Percentiles rank a stretch among this genome's conserved stretches.
These are phyloP conservation scores for Penicillium sp. DNA, from an alignment of 2,329 filamentous ascomycete species.

Conservation along the genomic window DNA sequence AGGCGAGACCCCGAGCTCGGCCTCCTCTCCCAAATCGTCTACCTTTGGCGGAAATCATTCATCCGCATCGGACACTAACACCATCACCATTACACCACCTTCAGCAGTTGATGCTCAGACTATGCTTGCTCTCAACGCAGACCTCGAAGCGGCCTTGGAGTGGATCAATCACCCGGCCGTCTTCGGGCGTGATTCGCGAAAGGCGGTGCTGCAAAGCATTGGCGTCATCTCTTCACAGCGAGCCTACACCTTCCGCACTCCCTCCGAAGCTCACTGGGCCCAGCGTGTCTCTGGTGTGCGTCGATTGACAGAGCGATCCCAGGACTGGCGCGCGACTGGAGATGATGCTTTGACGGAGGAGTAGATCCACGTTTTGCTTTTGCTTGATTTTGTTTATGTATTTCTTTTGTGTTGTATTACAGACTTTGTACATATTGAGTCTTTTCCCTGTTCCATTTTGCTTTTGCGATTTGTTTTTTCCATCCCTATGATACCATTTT, in stretches of 20 bases:
- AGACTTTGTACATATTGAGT: constrained; percentile 1
- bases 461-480: constrained; percentile 12
- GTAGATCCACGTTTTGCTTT: constrained; percentile 20
- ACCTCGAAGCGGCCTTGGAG: constrained; percentile 85
- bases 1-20: constrained; percentile 35
- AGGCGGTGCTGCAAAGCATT: constrained; percentile 93
- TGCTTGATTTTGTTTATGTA: not conserved
- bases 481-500: constrained; percentile 43
- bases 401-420: constrained; percentile 3
- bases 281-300: constrained; percentile 77
- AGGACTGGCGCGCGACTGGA: constrained; percentile 87
- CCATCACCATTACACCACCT: constrained; percentile 50
- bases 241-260: constrained; percentile 87
- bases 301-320: constrained; percentile 75
- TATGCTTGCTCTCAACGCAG: constrained; percentile 82
- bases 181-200: constrained; percentile 88
- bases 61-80: constrained; percentile 45
- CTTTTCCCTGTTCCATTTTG: constrained; percentile 6
- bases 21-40: constrained; percentile 39
- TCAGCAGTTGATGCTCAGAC: constrained; percentile 80
- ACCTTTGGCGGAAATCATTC: constrained; percentile 37
- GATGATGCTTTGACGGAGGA: constrained; percentile 67
- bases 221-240: constrained; percentile 94
- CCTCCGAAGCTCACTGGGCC: constrained; percentile 87
- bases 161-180: constrained; percentile 98